These are phyloP conservation scores for Chaetomidium leptoderma DNA, from an alignment of 495 filamentous ascomycete genomes.

Conservation along the genomic window DNA sequence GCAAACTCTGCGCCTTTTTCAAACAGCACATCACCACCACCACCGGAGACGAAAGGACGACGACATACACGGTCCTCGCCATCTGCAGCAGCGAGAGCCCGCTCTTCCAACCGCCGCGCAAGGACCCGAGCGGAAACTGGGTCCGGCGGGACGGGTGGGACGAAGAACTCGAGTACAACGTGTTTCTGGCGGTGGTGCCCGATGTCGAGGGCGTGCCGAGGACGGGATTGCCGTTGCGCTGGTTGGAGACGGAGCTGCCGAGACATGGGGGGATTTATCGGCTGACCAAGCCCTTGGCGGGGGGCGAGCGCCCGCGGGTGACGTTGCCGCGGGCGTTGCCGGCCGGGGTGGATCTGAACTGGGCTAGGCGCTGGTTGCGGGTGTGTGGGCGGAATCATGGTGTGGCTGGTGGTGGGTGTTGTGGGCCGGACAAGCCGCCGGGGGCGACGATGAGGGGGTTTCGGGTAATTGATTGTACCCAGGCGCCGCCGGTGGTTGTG, in stretches of 20 bases:
- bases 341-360: background rate
- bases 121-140: background rate
- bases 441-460: background rate
- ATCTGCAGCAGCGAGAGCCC: background rate
- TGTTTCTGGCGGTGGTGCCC: background rate
- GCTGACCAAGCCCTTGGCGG: background rate
- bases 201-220: background rate
- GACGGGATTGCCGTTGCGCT: background rate
- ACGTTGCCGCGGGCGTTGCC: background rate
- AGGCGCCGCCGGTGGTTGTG: background rate
- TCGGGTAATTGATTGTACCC: background rate
- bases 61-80: background rate
- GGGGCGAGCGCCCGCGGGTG: background rate
- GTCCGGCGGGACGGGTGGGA: background rate
- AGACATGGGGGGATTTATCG: background rate
- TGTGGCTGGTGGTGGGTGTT: background rate
- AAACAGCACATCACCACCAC: too few relatives aligned
- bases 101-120: background rate
- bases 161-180: background rate
- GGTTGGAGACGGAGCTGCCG: background rate
- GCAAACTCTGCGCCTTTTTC: too few relatives aligned
- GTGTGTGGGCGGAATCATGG: background rate
- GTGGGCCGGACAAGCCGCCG: background rate
- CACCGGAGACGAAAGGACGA: too few relatives aligned
- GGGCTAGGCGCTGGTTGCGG: background rate